Evolutionary conservation across 1,139 yeast genomes (phyloP).

Genomic region (Yamadazyma triangularis): DNA sequence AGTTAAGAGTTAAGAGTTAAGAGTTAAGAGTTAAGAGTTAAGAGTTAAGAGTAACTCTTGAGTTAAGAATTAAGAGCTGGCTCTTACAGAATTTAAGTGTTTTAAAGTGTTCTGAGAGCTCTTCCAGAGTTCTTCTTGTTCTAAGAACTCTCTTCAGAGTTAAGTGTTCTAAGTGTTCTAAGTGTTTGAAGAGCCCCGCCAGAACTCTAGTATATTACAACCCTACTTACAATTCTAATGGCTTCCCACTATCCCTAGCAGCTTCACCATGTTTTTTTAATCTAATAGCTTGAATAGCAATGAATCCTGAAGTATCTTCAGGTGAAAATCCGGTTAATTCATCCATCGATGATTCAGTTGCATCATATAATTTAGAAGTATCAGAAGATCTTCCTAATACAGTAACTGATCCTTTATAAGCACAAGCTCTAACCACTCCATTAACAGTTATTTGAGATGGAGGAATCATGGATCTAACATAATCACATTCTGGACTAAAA

Average conservation of each 20-base stretch:
- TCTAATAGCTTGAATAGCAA: constrained; percentile 96
- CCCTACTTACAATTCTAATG: constrained; percentile 32
- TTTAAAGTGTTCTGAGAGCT: no score
- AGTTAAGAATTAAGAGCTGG: no score
- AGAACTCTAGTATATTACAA: no score
- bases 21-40: no score
- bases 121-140: no score
- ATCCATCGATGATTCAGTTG: constrained; percentile 98
- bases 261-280: constrained; percentile 97
- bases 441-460: constrained; percentile 95
- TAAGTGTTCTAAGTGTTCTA: no score
- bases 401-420: constrained; percentile 83
- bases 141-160: no score
- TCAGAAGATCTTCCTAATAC: constrained; percentile 92
- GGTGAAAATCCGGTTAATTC: constrained; percentile 98
- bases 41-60: no score
- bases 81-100: no score
- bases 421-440: constrained; percentile 91
- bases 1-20: no score
- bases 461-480: constrained; percentile 84
- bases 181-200: no score
- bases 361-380: constrained; percentile 95
- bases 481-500: constrained; percentile 98
- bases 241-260: constrained; percentile 71
- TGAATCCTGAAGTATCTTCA: constrained; percentile 94